phyloP scores from a whole-genome alignment of 2,329 filamentous ascomycete species.

The Aureobasidium subglaciale region DNA sequence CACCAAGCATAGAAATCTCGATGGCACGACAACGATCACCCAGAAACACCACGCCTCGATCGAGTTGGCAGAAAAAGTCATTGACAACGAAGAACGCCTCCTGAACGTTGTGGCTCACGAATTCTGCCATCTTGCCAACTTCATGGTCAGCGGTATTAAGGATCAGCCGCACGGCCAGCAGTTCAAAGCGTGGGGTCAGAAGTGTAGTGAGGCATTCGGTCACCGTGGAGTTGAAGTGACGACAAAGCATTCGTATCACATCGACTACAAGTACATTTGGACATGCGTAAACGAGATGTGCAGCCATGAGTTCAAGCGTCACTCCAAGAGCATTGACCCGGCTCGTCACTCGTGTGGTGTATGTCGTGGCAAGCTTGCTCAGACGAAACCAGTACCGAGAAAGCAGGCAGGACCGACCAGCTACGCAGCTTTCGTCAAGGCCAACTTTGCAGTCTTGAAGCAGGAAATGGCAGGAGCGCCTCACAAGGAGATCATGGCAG shows the following conservation, averaged over 20 bases:
- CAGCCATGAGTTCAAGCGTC: conserved; percentile 66
- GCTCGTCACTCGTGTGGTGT: conserved; percentile 63
- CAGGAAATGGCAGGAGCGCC: conserved; percentile 47
- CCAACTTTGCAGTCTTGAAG: conserved; percentile 58
- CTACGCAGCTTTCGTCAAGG: conserved; percentile 57
- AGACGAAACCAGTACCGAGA: conserved; percentile 72
- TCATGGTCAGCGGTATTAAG: conserved; percentile 71
- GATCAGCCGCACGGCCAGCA: conserved; percentile 74
- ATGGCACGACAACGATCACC: conserved; percentile 9
- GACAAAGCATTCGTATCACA: conserved; percentile 82
- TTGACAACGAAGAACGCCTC: conserved; percentile 67
- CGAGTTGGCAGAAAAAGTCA: conserved; percentile 82
- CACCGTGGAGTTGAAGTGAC: conserved; percentile 66
- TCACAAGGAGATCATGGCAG: conserved; percentile 63
- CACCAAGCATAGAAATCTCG: conserved; percentile 26
- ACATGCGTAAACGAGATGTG: conserved; percentile 55
- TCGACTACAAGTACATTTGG: conserved; percentile 92
- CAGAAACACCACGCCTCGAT: conserved; percentile 58
- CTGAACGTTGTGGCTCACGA: conserved; percentile 93
- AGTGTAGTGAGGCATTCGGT: conserved; percentile 52
- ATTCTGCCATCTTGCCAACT: conserved; percentile 89
- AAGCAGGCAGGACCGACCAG: conserved; percentile 26
- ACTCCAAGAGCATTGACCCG: conserved; percentile 78
- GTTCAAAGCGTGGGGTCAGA: conserved; percentile 69
- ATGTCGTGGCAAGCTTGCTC: conserved; percentile 63